Conservation (phyloP, 2,329 filamentous ascomycete genomes). For the Phialophora macrospora region DNA sequence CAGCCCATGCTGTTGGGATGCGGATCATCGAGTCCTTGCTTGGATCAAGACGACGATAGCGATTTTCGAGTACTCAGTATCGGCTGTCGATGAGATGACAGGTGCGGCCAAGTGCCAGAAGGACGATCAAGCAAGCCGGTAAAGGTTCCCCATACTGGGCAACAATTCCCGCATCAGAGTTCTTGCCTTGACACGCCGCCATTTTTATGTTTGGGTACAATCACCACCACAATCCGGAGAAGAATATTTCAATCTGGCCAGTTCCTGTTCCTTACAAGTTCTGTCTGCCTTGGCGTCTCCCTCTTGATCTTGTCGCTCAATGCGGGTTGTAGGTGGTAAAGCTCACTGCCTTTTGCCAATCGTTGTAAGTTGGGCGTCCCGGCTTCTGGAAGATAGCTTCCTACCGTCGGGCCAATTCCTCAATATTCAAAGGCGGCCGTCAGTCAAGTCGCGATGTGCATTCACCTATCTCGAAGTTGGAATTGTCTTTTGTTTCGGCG, state of each 20-base stretch:
- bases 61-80: not conserved
- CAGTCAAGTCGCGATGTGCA: no score
- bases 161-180: not conserved
- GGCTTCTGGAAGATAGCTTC: no score
- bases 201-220: not conserved
- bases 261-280: not conserved
- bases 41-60: not conserved
- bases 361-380: no score
- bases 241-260: not conserved
- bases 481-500: no score
- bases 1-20: no score
- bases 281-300: no score
- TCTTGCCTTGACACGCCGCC: not conserved
- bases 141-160: not conserved
- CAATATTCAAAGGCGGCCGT: no score
- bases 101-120: not conserved
- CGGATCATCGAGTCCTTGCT: not conserved
- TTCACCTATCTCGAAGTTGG: no score
- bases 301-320: no score
- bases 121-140: not conserved
- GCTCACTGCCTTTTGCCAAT: no score
- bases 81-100: not conserved
- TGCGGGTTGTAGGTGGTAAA: no score
- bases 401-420: no score
- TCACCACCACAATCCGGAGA: not conserved